Evolutionary conservation across 495 filamentous ascomycete genomes (phyloP), one percentile per base, ranked within the genome.

Genomic region (Aspergillus wentii): DNA sequence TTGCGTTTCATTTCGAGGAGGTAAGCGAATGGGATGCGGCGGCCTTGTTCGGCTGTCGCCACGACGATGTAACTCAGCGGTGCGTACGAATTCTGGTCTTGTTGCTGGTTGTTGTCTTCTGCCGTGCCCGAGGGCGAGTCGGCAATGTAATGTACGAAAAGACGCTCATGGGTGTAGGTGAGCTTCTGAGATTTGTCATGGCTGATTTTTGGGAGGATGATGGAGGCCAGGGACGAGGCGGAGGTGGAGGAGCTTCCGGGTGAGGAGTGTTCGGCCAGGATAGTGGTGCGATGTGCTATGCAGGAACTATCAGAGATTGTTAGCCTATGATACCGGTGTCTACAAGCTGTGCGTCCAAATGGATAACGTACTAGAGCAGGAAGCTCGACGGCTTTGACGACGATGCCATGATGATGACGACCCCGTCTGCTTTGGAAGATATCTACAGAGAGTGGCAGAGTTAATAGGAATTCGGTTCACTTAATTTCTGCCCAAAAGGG

Each of bases 131-230:
- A 82, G 16, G 89, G 79, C 1, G 90, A 81, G 54, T 86, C 83
- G 52, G 91, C 78, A 62, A 96, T 88, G 73, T 94, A 96, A 74
- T 97, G 89, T 62, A 97, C 88, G 69, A 90, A 88, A 58, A 95
- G 80, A 29, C 79, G 69, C 58, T 88, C 82, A 61, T 94, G 88
- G 17, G 86, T 94, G 71, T 91, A 95, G 44, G 91, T 97, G 23
- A 94, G 79, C 60, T 95, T 95, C 56, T 91, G 83, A 5, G 90
- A 76, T 21, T 75, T 65, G 38, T 72, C 58, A 62, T 98, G 92
- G 43, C 66, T 64, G 74, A 98, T 95, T 54, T 95, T 96, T 38
- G 92, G 92, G 43, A 98, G 88, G 68, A 97, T 88, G 49, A 96
- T 74, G 43, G 88, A 90, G 52, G 91, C 88, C 47, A 97, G 85